Evolutionary conservation across 257 asterid species (phyloP), one percentile per base, ranked within the genome.

Genomic region (Craterostigma plantagineum): DNA sequence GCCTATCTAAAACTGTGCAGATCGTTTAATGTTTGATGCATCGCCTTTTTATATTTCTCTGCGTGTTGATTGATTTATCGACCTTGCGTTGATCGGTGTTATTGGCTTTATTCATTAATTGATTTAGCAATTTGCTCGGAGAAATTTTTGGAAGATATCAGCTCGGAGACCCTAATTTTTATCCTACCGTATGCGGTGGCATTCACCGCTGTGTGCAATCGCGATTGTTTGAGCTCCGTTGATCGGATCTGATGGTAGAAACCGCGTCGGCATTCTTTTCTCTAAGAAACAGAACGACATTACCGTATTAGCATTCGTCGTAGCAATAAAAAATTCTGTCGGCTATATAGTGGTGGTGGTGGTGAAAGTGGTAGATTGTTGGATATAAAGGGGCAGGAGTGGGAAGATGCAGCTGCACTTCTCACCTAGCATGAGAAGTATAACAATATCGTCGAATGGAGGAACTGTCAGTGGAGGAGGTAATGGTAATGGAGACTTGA

Each of bases 371-470:
- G 49, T 56, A 16, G 37, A 33, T 23, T 41, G 39, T 36, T 50
- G 55, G 41, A 18, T 41, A 17, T 10, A 35, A 35, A 35, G 36
- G 49, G 44, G 40, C 7, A 11, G 23, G 18, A 8, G 43, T 40
- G 40, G 57, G 53, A 46, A 34, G 18, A 45, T 38, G 53, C 53
- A 48, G 96, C 96, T 91, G 87, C 92, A 77, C 85, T 83, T 91
- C 82, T 91, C 99, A 67, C 94, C 96, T 72, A 77, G 94, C 90
- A 83, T 84, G 95, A 77, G 96, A 84, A 91, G 99, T 73, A 77
- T 91, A 72, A 91, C 99, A 50, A 91, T 91, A 76, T 90, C 81
- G 44, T 72, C 84, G 17, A 43, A 10, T 49, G 69, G 53, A 46
- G 61, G 72, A 38, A 48, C 36, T 42, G 54, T 45, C 16, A 40